Evolutionary conservation across 163 green algal genomes (phyloP), one percentile per base, ranked within the genome.

Genomic region (Chlamydomonas reinhardtii): DNA sequence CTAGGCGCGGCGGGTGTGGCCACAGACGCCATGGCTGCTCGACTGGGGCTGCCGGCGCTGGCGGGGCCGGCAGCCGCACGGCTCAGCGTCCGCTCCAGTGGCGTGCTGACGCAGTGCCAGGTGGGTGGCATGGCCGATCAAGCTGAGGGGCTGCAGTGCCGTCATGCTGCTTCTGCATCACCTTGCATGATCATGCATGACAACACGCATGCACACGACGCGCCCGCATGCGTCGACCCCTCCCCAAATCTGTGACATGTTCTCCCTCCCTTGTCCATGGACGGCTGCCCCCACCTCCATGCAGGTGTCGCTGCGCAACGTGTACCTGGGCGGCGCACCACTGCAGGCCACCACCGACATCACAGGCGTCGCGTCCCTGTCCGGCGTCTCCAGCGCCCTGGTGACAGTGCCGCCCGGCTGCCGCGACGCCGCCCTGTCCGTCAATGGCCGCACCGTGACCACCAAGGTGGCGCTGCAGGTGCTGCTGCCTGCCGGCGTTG

Each of bases 371-470:
- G 25, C 62, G 29, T 48, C 15, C 2, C 66, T 73, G 31, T 73
- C 27, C 11, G 4, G 16, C 12, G 8, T 29, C 2, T 20, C 62
- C 62, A 17, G 12, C 12, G 35, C 34, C 4, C 54, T 80, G 80
- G 80, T 79, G 5, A 66, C 69, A 1, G 70, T 79, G 8, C 56
- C 80, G 15, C 16, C 69, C 0, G 80, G 80, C 69, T 86, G 80
- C 35, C 70, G 54, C 9, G 80, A 86, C 29, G 56, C 70, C 2
- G 70, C 65, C 14, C 80, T 86, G 0, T 86, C 80, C 25, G 79
- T 56, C 32, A 25, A 35, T 34, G 52, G 25, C 56, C 16, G 1
- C 15, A 73, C 56, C 17, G 70, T 79, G 5, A 29, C 25, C 32
- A 80, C 37, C 34, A 20, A 6, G 15, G 54, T 62, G 2, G 4